phyloP scores from a whole-genome alignment of 2,329 filamentous ascomycete genomes.

The Alternaria sp. region DNA sequence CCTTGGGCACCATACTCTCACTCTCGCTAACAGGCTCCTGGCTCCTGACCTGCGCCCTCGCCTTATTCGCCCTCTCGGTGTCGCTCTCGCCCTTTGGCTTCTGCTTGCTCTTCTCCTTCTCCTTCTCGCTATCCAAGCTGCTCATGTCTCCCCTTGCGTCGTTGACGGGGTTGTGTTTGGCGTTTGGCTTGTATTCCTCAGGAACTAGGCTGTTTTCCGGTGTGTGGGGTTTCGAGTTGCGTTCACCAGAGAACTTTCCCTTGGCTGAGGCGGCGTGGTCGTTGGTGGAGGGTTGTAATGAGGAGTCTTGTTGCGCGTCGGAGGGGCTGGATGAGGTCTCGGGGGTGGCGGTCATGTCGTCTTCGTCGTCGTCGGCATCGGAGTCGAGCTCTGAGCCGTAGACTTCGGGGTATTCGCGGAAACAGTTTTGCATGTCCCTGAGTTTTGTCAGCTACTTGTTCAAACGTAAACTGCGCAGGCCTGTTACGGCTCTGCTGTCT shows the following conservation, averaged over 20 bases:
- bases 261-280: constrained; percentile 13
- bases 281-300: constrained; percentile 3
- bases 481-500: background rate
- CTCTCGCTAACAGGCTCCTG: constrained; percentile 46
- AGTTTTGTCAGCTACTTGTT: constrained; percentile 6
- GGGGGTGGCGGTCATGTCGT: constrained; percentile 47
- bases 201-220: constrained; percentile 25
- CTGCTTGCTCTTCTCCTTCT: constrained; percentile 14
- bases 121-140: constrained; percentile 10
- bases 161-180: constrained; percentile 7
- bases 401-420: constrained; percentile 88
- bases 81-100: constrained; percentile 1
- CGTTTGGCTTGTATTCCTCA: constrained; percentile 24
- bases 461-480: background rate
- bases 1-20: constrained; percentile 57
- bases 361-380: constrained; percentile 74
- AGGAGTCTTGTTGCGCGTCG: background rate
- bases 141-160: constrained; percentile 15
- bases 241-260: constrained; percentile 9
- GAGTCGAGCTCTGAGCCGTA: constrained; percentile 89
- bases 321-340: constrained; percentile 7
- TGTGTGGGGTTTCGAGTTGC: constrained; percentile 14
- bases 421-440: constrained; percentile 97
- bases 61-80: constrained; percentile 3
- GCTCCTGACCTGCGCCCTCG: constrained; percentile 1